Conservation (phyloP, 768 basidiomycete genomes). For the Calocybe cyanea region DNA sequence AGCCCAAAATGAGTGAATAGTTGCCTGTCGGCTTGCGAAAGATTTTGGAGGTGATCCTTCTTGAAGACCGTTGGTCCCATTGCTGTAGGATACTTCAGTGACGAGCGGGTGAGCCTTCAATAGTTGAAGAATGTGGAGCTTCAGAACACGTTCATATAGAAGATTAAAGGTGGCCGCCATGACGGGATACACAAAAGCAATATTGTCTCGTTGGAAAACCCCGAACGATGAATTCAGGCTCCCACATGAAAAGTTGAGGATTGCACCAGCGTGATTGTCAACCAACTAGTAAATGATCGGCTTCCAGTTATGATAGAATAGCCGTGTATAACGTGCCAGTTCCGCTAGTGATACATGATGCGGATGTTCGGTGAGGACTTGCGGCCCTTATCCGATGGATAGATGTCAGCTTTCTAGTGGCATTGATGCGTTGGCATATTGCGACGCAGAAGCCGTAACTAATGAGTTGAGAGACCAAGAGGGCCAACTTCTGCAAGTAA, state of each 20-base stretch:
- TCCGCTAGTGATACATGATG: not conserved
- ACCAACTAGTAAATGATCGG: not conserved
- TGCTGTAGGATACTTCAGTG: conserved; percentile 7
- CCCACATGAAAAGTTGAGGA: not conserved
- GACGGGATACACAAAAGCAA: not conserved
- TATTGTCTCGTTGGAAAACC: conserved; percentile 1
- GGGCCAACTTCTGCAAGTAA: not conserved
- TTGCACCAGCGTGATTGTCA: not conserved
- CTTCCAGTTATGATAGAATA: not conserved
- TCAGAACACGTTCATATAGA: not conserved
- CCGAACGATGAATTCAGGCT: not conserved
- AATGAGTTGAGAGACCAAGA: not conserved
- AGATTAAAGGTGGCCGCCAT: conserved; percentile 1
- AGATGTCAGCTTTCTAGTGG: not conserved
- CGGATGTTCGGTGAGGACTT: conserved; percentile 1
- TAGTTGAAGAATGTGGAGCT: not conserved
- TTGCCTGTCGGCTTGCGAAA: conserved; percentile 37
- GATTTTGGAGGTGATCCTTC: conserved; percentile 15
- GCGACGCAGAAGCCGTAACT: conserved; percentile 1
- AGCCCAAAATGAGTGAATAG: conserved; percentile 44
- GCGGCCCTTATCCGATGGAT: not conserved
- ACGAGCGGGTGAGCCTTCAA: conserved; percentile 3
- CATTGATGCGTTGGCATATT: not conserved
- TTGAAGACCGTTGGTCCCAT: conserved; percentile 12
- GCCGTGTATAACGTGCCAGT: not conserved